Conservation (phyloP, 1,284 basidiomycete species). For the Fomitopsis betulina region DNA sequence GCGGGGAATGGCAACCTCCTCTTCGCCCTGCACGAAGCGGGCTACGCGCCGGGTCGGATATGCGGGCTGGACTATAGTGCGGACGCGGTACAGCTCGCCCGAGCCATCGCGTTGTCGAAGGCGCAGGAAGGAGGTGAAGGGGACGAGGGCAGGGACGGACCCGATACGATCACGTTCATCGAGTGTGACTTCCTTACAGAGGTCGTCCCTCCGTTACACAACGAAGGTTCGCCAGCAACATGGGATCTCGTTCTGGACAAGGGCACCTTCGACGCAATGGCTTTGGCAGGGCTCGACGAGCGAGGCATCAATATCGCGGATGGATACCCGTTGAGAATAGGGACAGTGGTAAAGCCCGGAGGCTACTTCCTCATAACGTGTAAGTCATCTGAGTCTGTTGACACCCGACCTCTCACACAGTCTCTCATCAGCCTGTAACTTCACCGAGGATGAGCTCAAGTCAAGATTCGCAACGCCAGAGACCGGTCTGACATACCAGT, state of each 20-base stretch:
- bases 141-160: constrained; percentile 7
- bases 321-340: constrained; percentile 61
- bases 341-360: constrained; percentile 54
- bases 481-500: constrained; percentile 61
- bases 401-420: neutral
- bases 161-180: constrained; percentile 43
- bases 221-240: neutral
- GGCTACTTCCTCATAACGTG: constrained; percentile 85
- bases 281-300: constrained; percentile 62
- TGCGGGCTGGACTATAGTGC: constrained; percentile 82
- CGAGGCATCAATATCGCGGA: constrained; percentile 50
- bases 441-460: constrained; percentile 79
- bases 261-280: constrained; percentile 86
- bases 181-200: constrained; percentile 58
- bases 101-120: constrained; percentile 45
- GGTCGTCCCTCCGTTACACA: constrained; percentile 28
- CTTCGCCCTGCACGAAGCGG: constrained; percentile 66
- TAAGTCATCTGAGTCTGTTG: constrained; percentile 28
- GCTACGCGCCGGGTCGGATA: constrained; percentile 51
- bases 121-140: constrained; percentile 13
- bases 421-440: constrained; percentile 69
- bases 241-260: constrained; percentile 79
- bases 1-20: constrained; percentile 84
- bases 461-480: constrained; percentile 47
- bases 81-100: constrained; percentile 63